These are phyloP conservation scores for Xylariaceae sp. DNA, from an alignment of 2,329 filamentous ascomycete species.

Conservation along the genomic window DNA sequence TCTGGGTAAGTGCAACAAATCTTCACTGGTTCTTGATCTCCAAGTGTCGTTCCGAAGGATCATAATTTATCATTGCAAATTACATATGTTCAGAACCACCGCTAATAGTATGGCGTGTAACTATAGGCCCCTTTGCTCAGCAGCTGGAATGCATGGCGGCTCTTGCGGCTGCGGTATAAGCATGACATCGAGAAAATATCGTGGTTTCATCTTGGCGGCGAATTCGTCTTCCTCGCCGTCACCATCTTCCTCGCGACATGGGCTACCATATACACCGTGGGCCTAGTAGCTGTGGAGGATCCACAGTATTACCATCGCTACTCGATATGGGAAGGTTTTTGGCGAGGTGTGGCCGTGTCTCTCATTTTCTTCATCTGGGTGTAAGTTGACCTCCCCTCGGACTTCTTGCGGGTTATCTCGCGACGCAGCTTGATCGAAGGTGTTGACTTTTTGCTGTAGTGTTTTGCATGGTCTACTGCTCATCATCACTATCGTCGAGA, in stretches of 20 bases:
- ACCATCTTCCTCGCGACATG: background rate
- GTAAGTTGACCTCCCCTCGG: slow-evolving; percentile 4
- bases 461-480: slow-evolving; percentile 13
- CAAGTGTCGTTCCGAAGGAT: too few species aligned
- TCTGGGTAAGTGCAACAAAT: slow-evolving; percentile 2
- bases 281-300: too few species aligned
- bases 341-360: background rate
- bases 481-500: slow-evolving; percentile 13
- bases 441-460: background rate
- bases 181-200: slow-evolving; percentile 20
- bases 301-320: background rate
- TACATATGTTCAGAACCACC: background rate
- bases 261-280: background rate
- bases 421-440: background rate
- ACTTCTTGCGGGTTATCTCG: background rate
- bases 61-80: background rate
- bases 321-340: background rate
- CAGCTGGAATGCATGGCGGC: slow-evolving; percentile 26
- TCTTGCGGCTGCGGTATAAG: slow-evolving; percentile 20
- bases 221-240: slow-evolving; percentile 1
- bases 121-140: slow-evolving; percentile 20
- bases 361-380: background rate
- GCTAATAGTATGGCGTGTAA: slow-evolving; percentile 2
- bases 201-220: slow-evolving; percentile 19
- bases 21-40: too few species aligned